phyloP scores from a whole-genome alignment of 495 filamentous ascomycete species.

The Xylaria cubensis region DNA sequence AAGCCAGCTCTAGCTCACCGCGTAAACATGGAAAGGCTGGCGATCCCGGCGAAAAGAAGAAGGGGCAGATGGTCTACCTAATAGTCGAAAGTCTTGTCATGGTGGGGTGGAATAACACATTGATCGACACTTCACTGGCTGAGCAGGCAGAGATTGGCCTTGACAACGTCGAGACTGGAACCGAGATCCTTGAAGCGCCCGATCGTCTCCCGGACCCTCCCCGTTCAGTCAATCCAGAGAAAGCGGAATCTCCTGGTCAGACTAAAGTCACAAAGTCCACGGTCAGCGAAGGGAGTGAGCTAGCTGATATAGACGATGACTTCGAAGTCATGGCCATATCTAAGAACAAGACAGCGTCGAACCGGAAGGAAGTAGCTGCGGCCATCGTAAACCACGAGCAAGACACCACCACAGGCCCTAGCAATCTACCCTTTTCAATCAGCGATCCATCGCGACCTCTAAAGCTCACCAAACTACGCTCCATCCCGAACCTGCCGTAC shows the following conservation, averaged over 20 bases:
- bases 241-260: background rate
- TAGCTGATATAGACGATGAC: conserved; percentile 36
- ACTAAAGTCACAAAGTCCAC: background rate
- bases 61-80: conserved; percentile 43
- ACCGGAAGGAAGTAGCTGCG: conserved; percentile 29
- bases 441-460: conserved; percentile 39
- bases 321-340: conserved; percentile 41
- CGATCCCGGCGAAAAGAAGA: conserved; percentile 1
- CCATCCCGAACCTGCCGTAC: conserved; percentile 53
- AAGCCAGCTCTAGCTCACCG: background rate
- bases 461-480: conserved; percentile 49
- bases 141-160: conserved; percentile 25
- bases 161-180: background rate
- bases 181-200: background rate
- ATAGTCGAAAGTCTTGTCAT: conserved; percentile 48
- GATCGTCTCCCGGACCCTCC: background rate
- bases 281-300: conserved; percentile 18
- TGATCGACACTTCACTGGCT: conserved; percentile 33
- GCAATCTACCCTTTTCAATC: conserved; percentile 35
- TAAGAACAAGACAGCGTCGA: conserved; percentile 27
- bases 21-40: background rate
- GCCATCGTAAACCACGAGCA: conserved; percentile 20
- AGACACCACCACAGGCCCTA: background rate
- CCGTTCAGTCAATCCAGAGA: background rate
- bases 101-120: conserved; percentile 49